Base-by-base conservation (phyloP, 345 rosid species). In the Fremontodendron californicum region DNA sequence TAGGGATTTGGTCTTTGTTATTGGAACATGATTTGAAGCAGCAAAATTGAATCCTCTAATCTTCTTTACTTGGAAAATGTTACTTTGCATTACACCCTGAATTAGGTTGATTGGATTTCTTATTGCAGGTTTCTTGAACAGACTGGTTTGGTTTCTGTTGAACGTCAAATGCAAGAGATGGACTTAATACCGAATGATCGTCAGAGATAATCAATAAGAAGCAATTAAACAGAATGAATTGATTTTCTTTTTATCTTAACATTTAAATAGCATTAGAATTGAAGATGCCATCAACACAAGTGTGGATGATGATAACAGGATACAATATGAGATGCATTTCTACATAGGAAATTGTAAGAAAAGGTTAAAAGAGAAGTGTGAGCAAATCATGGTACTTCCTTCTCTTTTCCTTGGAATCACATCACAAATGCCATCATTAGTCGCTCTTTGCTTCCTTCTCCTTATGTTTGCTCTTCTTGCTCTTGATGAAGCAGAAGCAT, bases 111-210 rank as follows among this genome's bases (percentile, higher is more conserved):
- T 15, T 78, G 64, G 25, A 75, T 64, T 74, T 76, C 13, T 58
- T 75, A 19, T 85, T 85, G 84, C 86, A 95, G 99, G 99, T 95
- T 89, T 85, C 97, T 93, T 76, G 86, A 87, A 11, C 89, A 93
- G 85, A 90, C 92, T 27, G 98, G 97, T 67, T 79, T 93, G 71
- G 98, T 93, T 74, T 85, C 90, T 67, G 85, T 95, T 69, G 96
- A 95, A 74, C 85, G 81, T 71, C 99, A 69, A 85, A 89, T 92
- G 97, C 87, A 61, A 82, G 98, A 93, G 77, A 62, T 95, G 82
- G 81, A 89, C 78, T 85, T 92, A 82, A 77, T 70, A 79, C 96
- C 91, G 16, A 62, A 84, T 42, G 86, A 87, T 85, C 83, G 75
- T 60, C 80, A 31, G 27, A 65, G 85, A 21, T 81, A 81, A 81